phyloP scores from a whole-genome alignment of 1,139 yeast genomes.

The Hyphopichia wangnamkhiaoensis region DNA sequence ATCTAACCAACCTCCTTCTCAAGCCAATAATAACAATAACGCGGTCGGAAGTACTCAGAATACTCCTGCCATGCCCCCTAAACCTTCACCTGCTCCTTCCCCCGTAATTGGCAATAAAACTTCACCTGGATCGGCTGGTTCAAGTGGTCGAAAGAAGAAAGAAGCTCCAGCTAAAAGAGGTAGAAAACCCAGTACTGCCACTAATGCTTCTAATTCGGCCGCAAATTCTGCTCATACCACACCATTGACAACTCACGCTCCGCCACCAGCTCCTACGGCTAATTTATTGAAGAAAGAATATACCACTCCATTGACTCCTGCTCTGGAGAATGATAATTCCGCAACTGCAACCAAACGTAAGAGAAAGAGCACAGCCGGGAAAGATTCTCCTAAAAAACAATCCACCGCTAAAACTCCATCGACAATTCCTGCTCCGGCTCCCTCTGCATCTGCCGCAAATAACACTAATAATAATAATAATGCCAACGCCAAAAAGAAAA shows the following conservation, averaged over 20 bases:
- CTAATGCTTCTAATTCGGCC: conserved; percentile 13
- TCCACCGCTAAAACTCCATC: conserved; percentile 15
- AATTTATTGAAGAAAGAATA: conserved; percentile 32
- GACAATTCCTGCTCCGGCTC: conserved; percentile 17
- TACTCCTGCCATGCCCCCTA: conserved; percentile 11
- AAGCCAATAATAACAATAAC: too few relatives aligned
- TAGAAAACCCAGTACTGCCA: conserved; percentile 33
- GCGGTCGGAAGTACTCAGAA: neutral
- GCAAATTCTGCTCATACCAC: conserved; percentile 13
- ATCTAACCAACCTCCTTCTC: conserved; percentile 5
- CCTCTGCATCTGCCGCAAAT: neutral
- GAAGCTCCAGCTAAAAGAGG: conserved; percentile 34
- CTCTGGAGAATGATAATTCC: conserved; percentile 37
- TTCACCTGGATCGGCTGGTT: conserved; percentile 30
- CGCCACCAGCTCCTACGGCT: neutral
- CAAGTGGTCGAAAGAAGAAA: conserved; percentile 25
- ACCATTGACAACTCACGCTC: conserved; percentile 14
- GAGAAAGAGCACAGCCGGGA: conserved; percentile 21
- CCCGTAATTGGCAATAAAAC: conserved; percentile 38
- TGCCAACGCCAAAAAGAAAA: conserved; percentile 2
- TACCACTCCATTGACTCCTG: conserved; percentile 45
- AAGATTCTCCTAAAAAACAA: conserved; percentile 40
- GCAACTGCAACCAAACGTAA: conserved; percentile 21
- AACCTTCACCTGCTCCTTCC: conserved; percentile 34
- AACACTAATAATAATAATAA: neutral